Conservation (phyloP, 2,329 filamentous ascomycete species). For the Ceratocystis eucalypticola region DNA sequence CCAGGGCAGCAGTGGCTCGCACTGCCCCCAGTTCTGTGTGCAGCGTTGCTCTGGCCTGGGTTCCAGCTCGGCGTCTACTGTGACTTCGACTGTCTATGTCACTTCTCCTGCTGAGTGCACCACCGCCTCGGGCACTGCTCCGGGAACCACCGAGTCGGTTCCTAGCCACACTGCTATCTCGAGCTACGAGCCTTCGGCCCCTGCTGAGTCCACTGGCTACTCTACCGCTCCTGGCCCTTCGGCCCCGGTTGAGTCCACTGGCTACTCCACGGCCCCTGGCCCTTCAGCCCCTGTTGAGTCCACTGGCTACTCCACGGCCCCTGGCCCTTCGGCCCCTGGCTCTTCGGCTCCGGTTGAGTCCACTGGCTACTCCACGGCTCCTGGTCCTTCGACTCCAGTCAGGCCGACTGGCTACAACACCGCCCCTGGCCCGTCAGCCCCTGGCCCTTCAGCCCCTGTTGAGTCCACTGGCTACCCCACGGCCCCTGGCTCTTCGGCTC, state of each 20-base stretch:
- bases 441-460: neutral
- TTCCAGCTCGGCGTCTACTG: slow-evolving; percentile 7
- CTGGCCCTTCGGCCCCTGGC: neutral
- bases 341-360: neutral
- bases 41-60: slow-evolving; percentile 15
- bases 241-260: neutral
- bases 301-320: neutral
- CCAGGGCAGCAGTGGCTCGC: slow-evolving; percentile 6
- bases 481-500: neutral
- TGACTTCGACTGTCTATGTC: slow-evolving; percentile 16
- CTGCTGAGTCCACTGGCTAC: neutral
- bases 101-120: slow-evolving; percentile 9
- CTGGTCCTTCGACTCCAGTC: neutral
- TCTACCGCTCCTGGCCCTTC: slow-evolving; percentile 5
- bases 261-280: neutral
- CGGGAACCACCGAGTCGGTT: neutral
- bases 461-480: neutral
- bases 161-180: no score
- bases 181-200: neutral
- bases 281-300: neutral
- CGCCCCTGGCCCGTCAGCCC: neutral
- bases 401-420: neutral
- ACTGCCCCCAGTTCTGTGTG: slow-evolving; percentile 17
- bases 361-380: neutral
- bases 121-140: slow-evolving; percentile 1